Evolutionary conservation across 108 stramenopile species (phyloP).

Genomic region (Cyclotella distinguenda): DNA sequence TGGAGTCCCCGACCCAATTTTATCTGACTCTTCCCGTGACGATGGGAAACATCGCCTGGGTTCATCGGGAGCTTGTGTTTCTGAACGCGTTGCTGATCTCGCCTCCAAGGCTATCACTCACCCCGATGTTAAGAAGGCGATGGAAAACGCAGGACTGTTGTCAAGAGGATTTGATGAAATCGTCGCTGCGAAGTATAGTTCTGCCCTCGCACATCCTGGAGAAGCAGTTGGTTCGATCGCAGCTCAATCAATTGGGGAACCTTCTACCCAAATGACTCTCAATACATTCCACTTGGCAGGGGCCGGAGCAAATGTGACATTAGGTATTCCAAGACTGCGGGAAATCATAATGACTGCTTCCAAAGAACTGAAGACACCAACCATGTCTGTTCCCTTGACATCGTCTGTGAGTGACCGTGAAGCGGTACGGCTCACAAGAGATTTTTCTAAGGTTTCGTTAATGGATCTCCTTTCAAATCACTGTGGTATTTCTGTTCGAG

Average conservation of each 20-base stretch:
- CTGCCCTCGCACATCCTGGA: slow-evolving; percentile 93
- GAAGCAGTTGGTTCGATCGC: slow-evolving; percentile 99
- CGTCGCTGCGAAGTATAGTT: slow-evolving; percentile 90
- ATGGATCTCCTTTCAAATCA: slow-evolving; percentile 83
- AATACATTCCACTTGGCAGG: slow-evolving; percentile 99
- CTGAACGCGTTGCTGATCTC: slow-evolving; percentile 73
- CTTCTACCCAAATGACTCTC: slow-evolving; percentile 99
- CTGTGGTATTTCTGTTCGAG: slow-evolving; percentile 71
- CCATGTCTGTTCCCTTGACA: slow-evolving; percentile 91
- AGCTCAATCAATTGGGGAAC: slow-evolving; percentile 96
- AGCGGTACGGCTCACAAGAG: slow-evolving; percentile 72
- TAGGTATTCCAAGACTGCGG: slow-evolving; percentile 98
- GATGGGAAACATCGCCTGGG: slow-evolving; percentile 63
- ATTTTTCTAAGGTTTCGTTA: slow-evolving; percentile 80
- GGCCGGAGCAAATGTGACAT: slow-evolving; percentile 98
- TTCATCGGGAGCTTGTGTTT: slow-evolving; percentile 81
- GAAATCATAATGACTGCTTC: slow-evolving; percentile 99
- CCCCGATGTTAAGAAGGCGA: slow-evolving; percentile 55
- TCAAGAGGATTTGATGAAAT: slow-evolving; percentile 56
- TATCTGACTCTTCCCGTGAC: slow-evolving; percentile 52
- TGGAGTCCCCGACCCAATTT: slow-evolving; percentile 72
- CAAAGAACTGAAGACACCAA: slow-evolving; percentile 91
- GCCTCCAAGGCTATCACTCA: slow-evolving; percentile 52
- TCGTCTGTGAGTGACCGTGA: slow-evolving; percentile 51
- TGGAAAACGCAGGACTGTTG: slow-evolving; percentile 59